Conservation (phyloP, 2,329 filamentous ascomycete genomes). For the Bipolaris gigantea region DNA sequence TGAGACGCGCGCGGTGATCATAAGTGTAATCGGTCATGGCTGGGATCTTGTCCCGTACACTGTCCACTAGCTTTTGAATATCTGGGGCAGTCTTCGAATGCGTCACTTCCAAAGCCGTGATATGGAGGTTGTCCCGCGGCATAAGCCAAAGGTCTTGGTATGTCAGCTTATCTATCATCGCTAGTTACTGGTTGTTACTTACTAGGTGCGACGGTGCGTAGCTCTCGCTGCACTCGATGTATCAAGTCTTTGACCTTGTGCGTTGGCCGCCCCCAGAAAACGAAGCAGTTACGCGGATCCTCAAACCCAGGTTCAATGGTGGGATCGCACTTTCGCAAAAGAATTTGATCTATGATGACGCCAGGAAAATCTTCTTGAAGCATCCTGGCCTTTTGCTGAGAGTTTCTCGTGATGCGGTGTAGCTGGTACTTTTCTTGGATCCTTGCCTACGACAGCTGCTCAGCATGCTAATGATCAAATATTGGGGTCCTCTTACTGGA, state of each 20-base stretch:
- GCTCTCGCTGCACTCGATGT: constrained; percentile 65
- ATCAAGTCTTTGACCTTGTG: constrained; percentile 70
- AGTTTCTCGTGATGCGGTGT: constrained; percentile 76
- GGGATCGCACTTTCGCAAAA: constrained; percentile 68
- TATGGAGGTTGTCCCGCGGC: constrained; percentile 75
- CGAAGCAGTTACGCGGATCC: constrained; percentile 79
- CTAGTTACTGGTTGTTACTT: constrained; percentile 37
- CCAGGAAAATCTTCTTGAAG: constrained; percentile 68
- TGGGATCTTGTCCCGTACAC: constrained; percentile 59
- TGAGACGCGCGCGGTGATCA: constrained; percentile 69
- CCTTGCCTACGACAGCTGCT: constrained; percentile 52
- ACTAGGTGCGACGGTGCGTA: constrained; percentile 70
- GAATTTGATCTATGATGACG: constrained; percentile 74
- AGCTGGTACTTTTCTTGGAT: constrained; percentile 73
- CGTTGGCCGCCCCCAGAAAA: constrained; percentile 86
- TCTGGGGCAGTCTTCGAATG: constrained; percentile 73
- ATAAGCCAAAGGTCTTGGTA: constrained; percentile 78
- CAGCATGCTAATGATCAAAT: not conserved
- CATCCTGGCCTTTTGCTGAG: constrained; percentile 73
- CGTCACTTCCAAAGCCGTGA: constrained; percentile 83
- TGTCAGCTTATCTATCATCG: constrained; percentile 7
- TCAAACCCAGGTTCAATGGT: constrained; percentile 67
- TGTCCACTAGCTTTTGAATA: constrained; percentile 64
- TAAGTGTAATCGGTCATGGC: constrained; percentile 68
- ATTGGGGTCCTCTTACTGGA: constrained; percentile 55